These are phyloP conservation scores for Polysphondylium violaceum DNA, from an alignment of 78 protist species.

Conservation along the genomic window DNA sequence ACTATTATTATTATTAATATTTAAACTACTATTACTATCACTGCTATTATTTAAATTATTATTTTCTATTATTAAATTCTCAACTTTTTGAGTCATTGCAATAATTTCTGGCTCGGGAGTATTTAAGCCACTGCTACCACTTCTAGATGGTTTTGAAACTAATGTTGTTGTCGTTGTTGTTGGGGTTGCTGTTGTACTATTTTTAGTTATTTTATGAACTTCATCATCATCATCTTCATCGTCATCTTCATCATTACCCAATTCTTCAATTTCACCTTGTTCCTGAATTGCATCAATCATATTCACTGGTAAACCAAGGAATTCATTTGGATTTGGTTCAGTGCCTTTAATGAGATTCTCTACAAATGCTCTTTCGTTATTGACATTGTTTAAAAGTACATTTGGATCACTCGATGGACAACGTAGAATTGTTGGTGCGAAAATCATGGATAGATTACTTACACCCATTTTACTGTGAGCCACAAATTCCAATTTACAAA, in stretches of 20 bases:
- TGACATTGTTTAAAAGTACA: constrained; percentile 46
- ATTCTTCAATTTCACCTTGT: constrained; percentile 65
- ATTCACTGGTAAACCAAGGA: constrained; percentile 26
- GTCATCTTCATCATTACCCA: not conserved
- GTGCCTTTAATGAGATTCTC: constrained; percentile 39
- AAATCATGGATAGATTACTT: constrained; percentile 56
- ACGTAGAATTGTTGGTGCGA: constrained; percentile 67
- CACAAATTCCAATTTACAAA: constrained; percentile 35
- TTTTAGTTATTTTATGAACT: not conserved
- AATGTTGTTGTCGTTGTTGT: constrained; percentile 10
- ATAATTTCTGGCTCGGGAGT: not conserved
- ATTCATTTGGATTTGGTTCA: constrained; percentile 20
- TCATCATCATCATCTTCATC: not conserved
- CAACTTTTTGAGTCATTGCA: not conserved
- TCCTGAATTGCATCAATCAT: constrained; percentile 44
- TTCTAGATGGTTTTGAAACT: constrained; percentile 1
- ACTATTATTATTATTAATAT: no score
- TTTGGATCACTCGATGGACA: constrained; percentile 61
- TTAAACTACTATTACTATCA: not conserved
- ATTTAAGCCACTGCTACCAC: not conserved
- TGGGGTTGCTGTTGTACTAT: not conserved
- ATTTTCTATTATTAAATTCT: no score
- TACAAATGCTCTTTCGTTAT: constrained; percentile 46
- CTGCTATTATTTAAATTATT: not conserved
- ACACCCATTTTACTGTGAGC: constrained; percentile 65